Evolutionary conservation across 257 asterid genomes (phyloP).

Genomic region (Gynochthodes officinalis): DNA sequence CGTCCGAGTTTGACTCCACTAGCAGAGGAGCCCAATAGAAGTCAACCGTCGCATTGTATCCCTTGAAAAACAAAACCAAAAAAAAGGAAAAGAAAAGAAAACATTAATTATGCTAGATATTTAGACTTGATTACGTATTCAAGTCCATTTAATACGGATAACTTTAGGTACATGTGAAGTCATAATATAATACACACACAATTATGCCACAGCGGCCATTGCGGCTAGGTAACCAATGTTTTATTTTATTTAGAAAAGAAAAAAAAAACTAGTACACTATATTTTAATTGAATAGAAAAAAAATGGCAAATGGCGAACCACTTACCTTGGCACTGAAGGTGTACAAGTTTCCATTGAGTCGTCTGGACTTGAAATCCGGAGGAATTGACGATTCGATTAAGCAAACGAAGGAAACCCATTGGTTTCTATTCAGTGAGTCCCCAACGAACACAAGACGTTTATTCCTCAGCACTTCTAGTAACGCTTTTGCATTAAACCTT

Average conservation of each 20-base stretch:
- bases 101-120: no score
- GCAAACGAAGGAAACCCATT: slow-evolving; percentile 42
- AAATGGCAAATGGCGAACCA: no score
- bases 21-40: slow-evolving; percentile 65
- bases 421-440: slow-evolving; percentile 41
- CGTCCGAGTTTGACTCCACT: slow-evolving; percentile 63
- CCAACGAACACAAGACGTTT: slow-evolving; percentile 44
- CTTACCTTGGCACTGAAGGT: slow-evolving; percentile 28
- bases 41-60: slow-evolving; percentile 47
- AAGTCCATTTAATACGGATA: no score
- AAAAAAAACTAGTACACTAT: no score
- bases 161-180: no score
- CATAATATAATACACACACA: no score
- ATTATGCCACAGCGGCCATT: no score
- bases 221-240: no score
- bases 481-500: slow-evolving; percentile 37
- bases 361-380: slow-evolving; percentile 12
- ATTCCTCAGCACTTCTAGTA: slow-evolving; percentile 34
- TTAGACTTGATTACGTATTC: no score
- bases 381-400: slow-evolving; percentile 30
- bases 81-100: no score
- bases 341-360: not conserved
- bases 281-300: no score
- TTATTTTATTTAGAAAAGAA: no score
- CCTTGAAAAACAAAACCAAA: slow-evolving; percentile 12